Percentiles rank a stretch among this genome's conserved stretches.
These are phyloP conservation scores for Morella rubra DNA, from an alignment of 306 rosid species.

Conservation along the genomic window DNA sequence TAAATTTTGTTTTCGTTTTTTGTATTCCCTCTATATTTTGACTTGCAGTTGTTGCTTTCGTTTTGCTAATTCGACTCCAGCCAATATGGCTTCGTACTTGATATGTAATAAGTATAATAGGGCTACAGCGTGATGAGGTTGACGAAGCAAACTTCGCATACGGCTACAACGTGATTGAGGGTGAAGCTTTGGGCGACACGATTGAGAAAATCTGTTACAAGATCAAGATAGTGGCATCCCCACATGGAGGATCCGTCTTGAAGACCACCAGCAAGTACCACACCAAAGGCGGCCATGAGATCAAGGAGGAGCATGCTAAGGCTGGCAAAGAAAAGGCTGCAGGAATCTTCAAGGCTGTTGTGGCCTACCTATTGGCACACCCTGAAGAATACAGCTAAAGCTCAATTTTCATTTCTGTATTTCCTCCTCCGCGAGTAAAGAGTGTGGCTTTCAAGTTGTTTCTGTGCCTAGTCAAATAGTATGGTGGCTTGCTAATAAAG, in stretches of 20 bases:
- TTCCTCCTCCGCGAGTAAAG: background rate
- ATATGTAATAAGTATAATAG: too few relatives aligned
- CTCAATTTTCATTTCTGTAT: background rate
- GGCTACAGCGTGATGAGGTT: too few relatives aligned
- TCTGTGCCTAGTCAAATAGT: background rate
- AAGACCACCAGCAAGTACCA: slow-evolving; percentile 31
- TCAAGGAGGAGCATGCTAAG: slow-evolving; percentile 38
- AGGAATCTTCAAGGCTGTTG: slow-evolving; percentile 35
- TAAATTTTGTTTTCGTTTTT: background rate
- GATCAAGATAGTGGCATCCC: slow-evolving; percentile 33
- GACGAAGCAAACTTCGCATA: background rate
- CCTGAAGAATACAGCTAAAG: slow-evolving; percentile 28
- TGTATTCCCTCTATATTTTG: background rate
- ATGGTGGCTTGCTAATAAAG: background rate
- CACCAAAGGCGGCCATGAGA: slow-evolving; percentile 27
- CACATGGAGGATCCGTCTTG: slow-evolving; percentile 35
- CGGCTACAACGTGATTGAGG: slow-evolving; percentile 8
- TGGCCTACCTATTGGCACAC: slow-evolving; percentile 43
- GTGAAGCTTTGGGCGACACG: background rate
- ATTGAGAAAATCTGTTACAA: slow-evolving; percentile 26
- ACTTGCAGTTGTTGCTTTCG: background rate
- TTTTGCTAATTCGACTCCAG: too few relatives aligned
- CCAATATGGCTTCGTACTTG: too few relatives aligned
- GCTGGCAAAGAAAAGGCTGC: slow-evolving; percentile 32
- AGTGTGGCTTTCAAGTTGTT: background rate